phyloP scores from a whole-genome alignment of 768 basidiomycete species.

The Leccinum sublutescens region DNA sequence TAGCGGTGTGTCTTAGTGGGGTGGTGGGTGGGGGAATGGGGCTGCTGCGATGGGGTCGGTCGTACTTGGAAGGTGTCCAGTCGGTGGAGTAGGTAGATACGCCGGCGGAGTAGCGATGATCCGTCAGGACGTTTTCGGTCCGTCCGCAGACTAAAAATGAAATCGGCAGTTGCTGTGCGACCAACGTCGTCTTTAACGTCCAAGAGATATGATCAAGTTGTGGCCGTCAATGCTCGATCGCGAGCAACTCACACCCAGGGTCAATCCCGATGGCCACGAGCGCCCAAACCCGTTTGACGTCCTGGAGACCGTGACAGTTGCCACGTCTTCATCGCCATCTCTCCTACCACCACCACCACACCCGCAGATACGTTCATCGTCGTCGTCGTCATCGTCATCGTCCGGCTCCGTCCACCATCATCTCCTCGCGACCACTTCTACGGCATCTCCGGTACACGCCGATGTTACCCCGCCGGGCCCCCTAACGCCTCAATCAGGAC shows the following conservation, averaged over 20 bases:
- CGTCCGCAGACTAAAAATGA: constrained; percentile 15
- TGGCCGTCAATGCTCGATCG: constrained; percentile 51
- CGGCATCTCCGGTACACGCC: constrained; percentile 25
- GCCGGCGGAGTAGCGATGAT: constrained; percentile 15
- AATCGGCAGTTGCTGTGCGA: constrained; percentile 9
- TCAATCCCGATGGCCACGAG: constrained; percentile 41
- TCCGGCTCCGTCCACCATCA: constrained; percentile 30
- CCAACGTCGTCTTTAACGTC: constrained; percentile 9
- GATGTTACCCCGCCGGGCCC: constrained; percentile 44
- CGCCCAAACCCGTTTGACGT: constrained; percentile 64
- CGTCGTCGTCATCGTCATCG: constrained; percentile 16
- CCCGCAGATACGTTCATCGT: constrained; percentile 9
- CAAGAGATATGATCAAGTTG: constrained; percentile 60
- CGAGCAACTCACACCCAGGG: constrained; percentile 60
- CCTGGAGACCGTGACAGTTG: constrained; percentile 31
- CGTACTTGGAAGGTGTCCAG: constrained; percentile 27
- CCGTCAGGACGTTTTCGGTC: background rate
- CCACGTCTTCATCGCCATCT: constrained; percentile 20
- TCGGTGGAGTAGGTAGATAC: constrained; percentile 2
- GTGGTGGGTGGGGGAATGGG: constrained; percentile 55
- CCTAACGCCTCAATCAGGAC: constrained; percentile 46
- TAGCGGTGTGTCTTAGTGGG: constrained; percentile 54
- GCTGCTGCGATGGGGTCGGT: constrained; percentile 40
- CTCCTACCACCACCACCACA: constrained; percentile 10
- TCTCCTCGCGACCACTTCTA: constrained; percentile 24